Evolutionary conservation across 306 rosid genomes (phyloP).

Genomic region (Cicer cuneatum): DNA sequence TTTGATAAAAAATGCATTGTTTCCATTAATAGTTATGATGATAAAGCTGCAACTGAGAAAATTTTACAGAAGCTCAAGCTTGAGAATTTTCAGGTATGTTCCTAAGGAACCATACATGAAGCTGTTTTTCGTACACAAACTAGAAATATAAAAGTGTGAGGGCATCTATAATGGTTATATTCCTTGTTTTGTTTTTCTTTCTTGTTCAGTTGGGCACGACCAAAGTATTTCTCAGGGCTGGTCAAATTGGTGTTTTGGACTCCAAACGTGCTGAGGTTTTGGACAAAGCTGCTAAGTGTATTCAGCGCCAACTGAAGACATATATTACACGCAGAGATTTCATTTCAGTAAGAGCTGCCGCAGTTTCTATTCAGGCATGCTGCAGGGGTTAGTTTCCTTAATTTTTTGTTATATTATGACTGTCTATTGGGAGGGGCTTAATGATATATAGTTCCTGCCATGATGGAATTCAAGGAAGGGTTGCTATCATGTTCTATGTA

Average conservation of each 20-base stretch:
- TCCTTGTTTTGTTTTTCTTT: constrained; percentile 35
- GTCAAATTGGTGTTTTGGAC: constrained; percentile 95
- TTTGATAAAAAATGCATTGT: constrained; percentile 5
- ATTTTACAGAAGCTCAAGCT: constrained; percentile 79
- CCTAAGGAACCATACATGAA: constrained; percentile 17
- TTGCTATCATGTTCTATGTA: neutral
- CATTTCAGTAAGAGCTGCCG: constrained; percentile 60
- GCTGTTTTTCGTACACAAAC: constrained; percentile 36
- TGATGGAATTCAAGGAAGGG: constrained; percentile 5
- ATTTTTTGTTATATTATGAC: constrained; percentile 16
- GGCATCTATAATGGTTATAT: constrained; percentile 29
- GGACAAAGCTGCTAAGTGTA: constrained; percentile 81
- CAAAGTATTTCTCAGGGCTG: constrained; percentile 96
- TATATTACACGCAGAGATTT: constrained; percentile 73
- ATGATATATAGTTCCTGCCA: constrained; percentile 1
- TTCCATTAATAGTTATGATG: constrained; percentile 72
- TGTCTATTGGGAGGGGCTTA: constrained; percentile 13
- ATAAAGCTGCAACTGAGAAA: constrained; percentile 66
- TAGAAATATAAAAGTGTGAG: constrained; percentile 6
- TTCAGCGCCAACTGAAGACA: constrained; percentile 74
- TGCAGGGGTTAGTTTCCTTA: constrained; percentile 73
- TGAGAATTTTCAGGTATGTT: constrained; percentile 83
- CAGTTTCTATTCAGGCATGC: constrained; percentile 76
- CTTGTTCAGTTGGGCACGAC: constrained; percentile 80
- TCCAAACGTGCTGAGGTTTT: constrained; percentile 83